Evolutionary conservation across 2,329 filamentous ascomycete genomes (phyloP), one percentile per base, ranked within the genome.

Genomic region (Thielaviopsis populi): DNA sequence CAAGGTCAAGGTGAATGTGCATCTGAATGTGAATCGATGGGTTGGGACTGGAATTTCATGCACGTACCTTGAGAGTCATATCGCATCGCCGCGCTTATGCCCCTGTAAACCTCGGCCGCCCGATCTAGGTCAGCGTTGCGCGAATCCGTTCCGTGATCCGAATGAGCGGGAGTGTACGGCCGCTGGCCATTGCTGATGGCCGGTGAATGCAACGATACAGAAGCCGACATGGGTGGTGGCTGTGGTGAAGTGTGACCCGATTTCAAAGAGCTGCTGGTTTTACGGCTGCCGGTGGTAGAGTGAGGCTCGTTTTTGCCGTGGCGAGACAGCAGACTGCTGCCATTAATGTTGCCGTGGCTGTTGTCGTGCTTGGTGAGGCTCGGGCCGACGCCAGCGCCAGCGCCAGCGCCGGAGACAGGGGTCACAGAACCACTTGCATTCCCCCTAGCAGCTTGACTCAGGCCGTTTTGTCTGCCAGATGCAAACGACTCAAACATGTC

Each of bases 1-100:
- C n/a, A n/a, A n/a, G n/a, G n/a, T n/a, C n/a, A n/a, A n/a, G n/a
- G 33, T 37, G 8, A 8, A 37, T 37, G 33, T 37, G 33, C 6
- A 37, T 33, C 3, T 33, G 30, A 33, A 33, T 37, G 33, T 37
- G 33, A 37, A 37, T 37, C 1, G 33, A 37, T 8, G 33, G 33
- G 33, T 37, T 37, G 33, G 33, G 7, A 33, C 30, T 33, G 30
- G 7, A 33, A 33, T 33, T 50, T 58, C 59, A 27, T 15, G 53
- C 41, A 67, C 65, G 33, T 54, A 62, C 61, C 61, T 56, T 53
- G 61, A 15, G 46, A 22, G n/a, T 65, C 53, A 37, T 65, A 65
- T 30, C 64, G 53, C 27, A 59, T 37, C 17, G 64, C 64, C 19
- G 64, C 64, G 60, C 54, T 65, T 37, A 65, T 62, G 4, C 64